Percentiles rank a stretch among this genome's conserved stretches.
Conservation (phyloP, 139 green algal genomes). For the Micromonas commoda region DNA sequence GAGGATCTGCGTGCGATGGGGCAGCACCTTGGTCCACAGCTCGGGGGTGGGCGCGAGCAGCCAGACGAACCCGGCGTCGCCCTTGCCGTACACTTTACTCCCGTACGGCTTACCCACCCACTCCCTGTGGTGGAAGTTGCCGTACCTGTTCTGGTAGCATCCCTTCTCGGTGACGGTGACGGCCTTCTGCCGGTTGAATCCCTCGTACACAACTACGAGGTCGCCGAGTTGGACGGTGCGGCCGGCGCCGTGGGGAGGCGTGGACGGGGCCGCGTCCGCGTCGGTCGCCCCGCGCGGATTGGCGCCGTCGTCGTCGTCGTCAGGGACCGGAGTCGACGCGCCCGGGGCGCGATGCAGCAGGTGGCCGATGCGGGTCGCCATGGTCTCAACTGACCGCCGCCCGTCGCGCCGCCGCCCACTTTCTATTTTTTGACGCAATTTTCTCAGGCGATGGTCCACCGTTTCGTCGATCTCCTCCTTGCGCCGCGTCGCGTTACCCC, state of each 20-base stretch:
- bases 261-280: not conserved
- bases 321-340: too few relatives aligned
- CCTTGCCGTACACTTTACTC: constrained; percentile 41
- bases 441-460: too few relatives aligned
- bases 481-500: too few relatives aligned
- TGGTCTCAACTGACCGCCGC: too few relatives aligned
- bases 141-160: not conserved
- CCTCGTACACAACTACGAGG: not conserved
- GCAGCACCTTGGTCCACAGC: constrained; percentile 81
- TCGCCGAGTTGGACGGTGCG: not conserved
- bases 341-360: not conserved
- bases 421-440: too few relatives aligned
- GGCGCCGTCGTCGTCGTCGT: too few relatives aligned
- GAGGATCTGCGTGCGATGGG: constrained; percentile 68
- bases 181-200: not conserved
- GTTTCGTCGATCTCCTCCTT: too few relatives aligned
- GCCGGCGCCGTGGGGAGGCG: not conserved
- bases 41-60: constrained; percentile 77
- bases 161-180: not conserved
- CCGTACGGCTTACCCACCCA: constrained; percentile 54
- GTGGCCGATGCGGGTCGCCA: not conserved
- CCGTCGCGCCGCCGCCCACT: too few relatives aligned
- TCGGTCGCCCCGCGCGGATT: not conserved
- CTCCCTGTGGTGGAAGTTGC: constrained; percentile 21
- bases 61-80: constrained; percentile 56